Evolutionary conservation across 148 eudicot genomes (phyloP).

Genomic region (Rheum nobile): DNA sequence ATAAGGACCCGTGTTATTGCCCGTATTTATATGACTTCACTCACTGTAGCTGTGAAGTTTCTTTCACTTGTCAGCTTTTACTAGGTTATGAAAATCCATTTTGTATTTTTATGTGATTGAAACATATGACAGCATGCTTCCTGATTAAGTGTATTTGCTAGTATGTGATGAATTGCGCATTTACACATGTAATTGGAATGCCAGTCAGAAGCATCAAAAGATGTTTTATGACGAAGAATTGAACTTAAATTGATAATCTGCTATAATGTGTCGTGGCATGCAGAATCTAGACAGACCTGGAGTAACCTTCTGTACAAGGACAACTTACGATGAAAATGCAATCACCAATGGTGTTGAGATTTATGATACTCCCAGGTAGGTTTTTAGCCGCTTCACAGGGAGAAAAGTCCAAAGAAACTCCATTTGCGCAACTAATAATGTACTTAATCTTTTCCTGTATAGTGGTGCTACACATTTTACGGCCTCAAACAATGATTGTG

Average conservation of each 20-base stretch:
- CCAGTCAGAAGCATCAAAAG: neutral
- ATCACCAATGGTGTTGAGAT: constrained; percentile 79
- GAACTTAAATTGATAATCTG: neutral
- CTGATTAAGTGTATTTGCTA: neutral
- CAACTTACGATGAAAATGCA: constrained; percentile 74
- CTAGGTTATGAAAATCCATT: neutral
- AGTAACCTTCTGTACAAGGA: constrained; percentile 61
- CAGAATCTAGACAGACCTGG: constrained; percentile 73
- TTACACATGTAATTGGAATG: neutral
- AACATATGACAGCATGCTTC: neutral
- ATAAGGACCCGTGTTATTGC: neutral
- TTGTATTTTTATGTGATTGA: neutral
- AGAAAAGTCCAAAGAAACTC: neutral
- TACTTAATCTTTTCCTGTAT: neutral
- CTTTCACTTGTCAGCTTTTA: neutral
- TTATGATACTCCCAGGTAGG: constrained; percentile 49
- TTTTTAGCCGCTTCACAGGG: neutral
- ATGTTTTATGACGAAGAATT: neutral
- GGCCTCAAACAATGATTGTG: constrained; percentile 20
- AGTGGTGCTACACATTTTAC: constrained; percentile 16
- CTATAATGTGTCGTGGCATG: constrained; percentile 9
- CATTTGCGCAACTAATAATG: neutral
- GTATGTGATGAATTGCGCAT: neutral
- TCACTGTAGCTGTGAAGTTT: neutral
- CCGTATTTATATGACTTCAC: neutral